A percentile compares a stretch with the other conserved stretches of the same genome.
Evolutionary conservation across 179 eudicot genomes (phyloP).

Genomic region (Corrigiola litoralis): DNA sequence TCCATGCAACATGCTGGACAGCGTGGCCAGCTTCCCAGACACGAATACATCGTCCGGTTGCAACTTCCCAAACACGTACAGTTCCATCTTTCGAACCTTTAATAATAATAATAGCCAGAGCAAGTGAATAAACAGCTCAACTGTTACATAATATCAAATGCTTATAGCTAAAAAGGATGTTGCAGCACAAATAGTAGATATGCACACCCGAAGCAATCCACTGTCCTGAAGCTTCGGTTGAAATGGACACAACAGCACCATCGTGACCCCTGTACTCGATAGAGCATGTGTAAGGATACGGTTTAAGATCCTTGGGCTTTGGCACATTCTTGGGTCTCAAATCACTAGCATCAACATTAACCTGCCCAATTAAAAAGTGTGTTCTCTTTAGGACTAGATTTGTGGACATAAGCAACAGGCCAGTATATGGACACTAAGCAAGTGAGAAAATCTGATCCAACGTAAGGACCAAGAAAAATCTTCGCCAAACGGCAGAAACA

Average conservation of each 20-base stretch:
- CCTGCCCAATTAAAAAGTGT: slow-evolving; percentile 34
- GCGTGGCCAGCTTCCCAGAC: slow-evolving; percentile 74
- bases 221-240: slow-evolving; percentile 79
- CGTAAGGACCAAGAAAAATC: too few relatives aligned
- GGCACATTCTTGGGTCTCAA: slow-evolving; percentile 72
- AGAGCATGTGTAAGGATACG: slow-evolving; percentile 78
- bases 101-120: background rate
- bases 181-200: background rate
- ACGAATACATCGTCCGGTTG: slow-evolving; percentile 82
- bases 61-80: slow-evolving; percentile 91
- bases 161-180: background rate
- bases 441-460: too few relatives aligned
- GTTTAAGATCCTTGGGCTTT: slow-evolving; percentile 80
- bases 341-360: slow-evolving; percentile 87
- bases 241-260: slow-evolving; percentile 76
- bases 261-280: slow-evolving; percentile 89
- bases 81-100: slow-evolving; percentile 90
- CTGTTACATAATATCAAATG: background rate
- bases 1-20: slow-evolving; percentile 79
- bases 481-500: slow-evolving; percentile 31
- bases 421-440: too few relatives aligned
- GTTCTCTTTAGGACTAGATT: background rate
- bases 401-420: slow-evolving; percentile 5
- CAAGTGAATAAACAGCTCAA: background rate
- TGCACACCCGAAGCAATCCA: slow-evolving; percentile 93